phyloP scores from a whole-genome alignment of 164 flowering plant genomes.

The Vitis labrusca region DNA sequence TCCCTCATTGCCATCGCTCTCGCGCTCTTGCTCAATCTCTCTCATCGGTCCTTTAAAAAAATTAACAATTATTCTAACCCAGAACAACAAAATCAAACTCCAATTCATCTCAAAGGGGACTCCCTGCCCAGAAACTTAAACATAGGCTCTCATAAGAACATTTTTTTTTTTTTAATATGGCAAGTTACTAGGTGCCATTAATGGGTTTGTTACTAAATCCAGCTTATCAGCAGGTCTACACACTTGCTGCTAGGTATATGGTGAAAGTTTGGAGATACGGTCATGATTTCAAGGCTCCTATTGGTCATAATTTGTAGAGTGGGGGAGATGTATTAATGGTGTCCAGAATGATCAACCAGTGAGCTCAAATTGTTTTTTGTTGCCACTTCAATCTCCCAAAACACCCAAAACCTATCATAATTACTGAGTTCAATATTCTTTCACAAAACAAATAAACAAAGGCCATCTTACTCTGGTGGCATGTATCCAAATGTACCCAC shows the following conservation, averaged over 20 bases:
- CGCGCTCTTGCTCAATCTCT: too few species aligned
- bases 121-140: not conserved
- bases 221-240: not conserved
- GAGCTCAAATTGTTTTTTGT: not conserved
- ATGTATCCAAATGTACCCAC: constrained; percentile 97
- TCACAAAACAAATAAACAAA: not conserved
- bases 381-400: not conserved
- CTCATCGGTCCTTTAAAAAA: not conserved
- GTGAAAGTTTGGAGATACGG: too few species aligned
- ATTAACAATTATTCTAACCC: not conserved
- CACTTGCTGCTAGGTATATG: not conserved
- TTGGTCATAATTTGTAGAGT: too few species aligned
- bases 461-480: constrained; percentile 88
- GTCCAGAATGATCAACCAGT: too few species aligned
- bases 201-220: not conserved
- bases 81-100: not conserved
- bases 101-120: not conserved
- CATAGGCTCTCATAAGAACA: not conserved
- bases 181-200: not conserved
- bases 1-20: too few species aligned
- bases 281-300: too few species aligned
- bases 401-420: not conserved
- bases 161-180: not conserved
- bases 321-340: too few species aligned
- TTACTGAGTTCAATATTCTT: not conserved